A percentile compares a stretch with the other conserved stretches of the same genome.
These are phyloP conservation scores for Phytophthora megakarya DNA, from an alignment of 352 stramenopile genomes.

Conservation along the genomic window DNA sequence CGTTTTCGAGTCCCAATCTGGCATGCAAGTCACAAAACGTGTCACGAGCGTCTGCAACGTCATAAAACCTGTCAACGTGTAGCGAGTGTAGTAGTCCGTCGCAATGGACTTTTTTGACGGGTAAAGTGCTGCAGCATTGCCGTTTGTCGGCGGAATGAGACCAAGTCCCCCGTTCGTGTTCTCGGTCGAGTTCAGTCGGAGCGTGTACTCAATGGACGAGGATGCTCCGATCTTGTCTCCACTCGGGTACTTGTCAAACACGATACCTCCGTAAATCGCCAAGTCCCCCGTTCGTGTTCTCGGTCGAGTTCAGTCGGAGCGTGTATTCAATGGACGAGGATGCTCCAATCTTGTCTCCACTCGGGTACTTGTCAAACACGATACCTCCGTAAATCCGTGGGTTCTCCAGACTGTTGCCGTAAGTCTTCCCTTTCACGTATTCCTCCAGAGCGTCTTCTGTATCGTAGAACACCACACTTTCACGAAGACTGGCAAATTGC, in stretches of 20 bases:
- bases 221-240: slow-evolving; percentile 42
- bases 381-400: slow-evolving; percentile 58
- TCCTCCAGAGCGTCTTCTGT: slow-evolving; percentile 43
- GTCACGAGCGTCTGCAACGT: slow-evolving; percentile 66
- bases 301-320: slow-evolving; percentile 61
- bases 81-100: slow-evolving; percentile 44
- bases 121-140: slow-evolving; percentile 34
- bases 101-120: slow-evolving; percentile 40
- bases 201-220: slow-evolving; percentile 57
- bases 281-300: slow-evolving; percentile 6
- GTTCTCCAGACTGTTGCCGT: slow-evolving; percentile 46
- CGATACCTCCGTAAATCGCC: slow-evolving; percentile 59
- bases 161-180: slow-evolving; percentile 14
- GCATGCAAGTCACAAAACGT: slow-evolving; percentile 62
- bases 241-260: slow-evolving; percentile 51
- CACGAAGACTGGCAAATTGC: slow-evolving; percentile 44
- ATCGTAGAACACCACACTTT: slow-evolving; percentile 59
- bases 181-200: slow-evolving; percentile 63
- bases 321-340: slow-evolving; percentile 63
- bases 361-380: slow-evolving; percentile 55
- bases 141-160: slow-evolving; percentile 36
- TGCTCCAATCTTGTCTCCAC: slow-evolving; percentile 36
- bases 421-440: slow-evolving; percentile 49
- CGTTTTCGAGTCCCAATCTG: slow-evolving; percentile 41
- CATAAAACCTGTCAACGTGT: slow-evolving; percentile 58